These are phyloP conservation scores for Acacia melanoxylon DNA, from an alignment of 306 rosid genomes.

Conservation along the genomic window DNA sequence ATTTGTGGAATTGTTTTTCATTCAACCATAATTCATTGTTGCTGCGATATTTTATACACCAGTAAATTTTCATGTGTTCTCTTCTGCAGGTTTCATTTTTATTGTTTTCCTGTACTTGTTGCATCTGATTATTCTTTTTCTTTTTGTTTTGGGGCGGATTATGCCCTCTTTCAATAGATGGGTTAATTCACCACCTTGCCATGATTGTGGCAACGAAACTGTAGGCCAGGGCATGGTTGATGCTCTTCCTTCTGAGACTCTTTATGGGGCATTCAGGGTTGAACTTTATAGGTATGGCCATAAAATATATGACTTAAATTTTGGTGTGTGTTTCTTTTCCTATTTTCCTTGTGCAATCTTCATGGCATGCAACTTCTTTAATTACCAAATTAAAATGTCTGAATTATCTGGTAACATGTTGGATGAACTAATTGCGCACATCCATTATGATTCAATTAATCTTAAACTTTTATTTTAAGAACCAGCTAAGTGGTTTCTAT, in stretches of 20 bases:
- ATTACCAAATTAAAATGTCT: conserved; percentile 24
- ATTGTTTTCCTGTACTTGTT: neutral
- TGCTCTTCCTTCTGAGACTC: conserved; percentile 70
- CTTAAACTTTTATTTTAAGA: neutral
- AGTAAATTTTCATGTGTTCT: neutral
- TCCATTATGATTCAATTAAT: conserved; percentile 20
- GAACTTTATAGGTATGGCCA: conserved; percentile 66
- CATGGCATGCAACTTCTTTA: conserved; percentile 1
- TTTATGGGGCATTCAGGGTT: conserved; percentile 63
- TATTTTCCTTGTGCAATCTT: conserved; percentile 4
- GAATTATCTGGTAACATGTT: conserved; percentile 21
- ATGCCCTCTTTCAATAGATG: conserved; percentile 51
- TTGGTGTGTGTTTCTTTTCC: conserved; percentile 2
- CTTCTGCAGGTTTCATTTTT: conserved; percentile 5
- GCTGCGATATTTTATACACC: conserved; percentile 9
- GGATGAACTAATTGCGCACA: conserved; percentile 17
- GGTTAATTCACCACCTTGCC: conserved; percentile 84
- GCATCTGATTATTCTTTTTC: conserved; percentile 15
- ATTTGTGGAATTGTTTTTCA: neutral
- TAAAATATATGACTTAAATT: conserved; percentile 19
- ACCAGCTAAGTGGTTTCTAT: conserved; percentile 15
- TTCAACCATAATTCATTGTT: conserved; percentile 9
- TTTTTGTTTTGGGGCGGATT: neutral
- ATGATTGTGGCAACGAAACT: conserved; percentile 65
- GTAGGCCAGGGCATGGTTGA: conserved; percentile 44